Conservation (phyloP, 768 basidiomycete genomes). For the Mycena albidolilacea region DNA sequence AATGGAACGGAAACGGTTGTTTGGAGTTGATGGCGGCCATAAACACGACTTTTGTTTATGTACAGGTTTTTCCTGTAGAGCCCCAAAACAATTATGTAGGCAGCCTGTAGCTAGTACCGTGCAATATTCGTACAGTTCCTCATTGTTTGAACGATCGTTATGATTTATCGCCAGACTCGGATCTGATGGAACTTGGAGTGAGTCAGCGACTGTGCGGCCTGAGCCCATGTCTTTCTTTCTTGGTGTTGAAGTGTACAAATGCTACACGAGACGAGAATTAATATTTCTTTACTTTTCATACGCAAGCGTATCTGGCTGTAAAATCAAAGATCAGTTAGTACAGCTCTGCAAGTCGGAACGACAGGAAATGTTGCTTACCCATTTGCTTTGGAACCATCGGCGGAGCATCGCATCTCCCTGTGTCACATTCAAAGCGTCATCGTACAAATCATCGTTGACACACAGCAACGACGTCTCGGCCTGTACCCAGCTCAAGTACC, state of each 20-base stretch:
- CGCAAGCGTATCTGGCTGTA: constrained; percentile 17
- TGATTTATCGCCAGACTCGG: no score
- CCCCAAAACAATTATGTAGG: no score
- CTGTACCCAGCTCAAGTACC: constrained; percentile 40
- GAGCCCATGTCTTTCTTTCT: neutral
- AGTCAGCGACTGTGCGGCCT: no score
- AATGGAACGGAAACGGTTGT: no score
- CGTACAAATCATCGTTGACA: constrained; percentile 51
- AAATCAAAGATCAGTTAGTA: neutral
- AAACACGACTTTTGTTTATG: no score
- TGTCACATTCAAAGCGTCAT: constrained; percentile 27
- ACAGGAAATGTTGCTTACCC: constrained; percentile 2
- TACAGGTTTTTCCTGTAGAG: no score
- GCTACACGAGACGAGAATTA: neutral
- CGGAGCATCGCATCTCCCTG: constrained; percentile 29
- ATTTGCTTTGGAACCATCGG: constrained; percentile 18
- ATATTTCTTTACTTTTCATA: constrained; percentile 22
- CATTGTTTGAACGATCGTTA: no score
- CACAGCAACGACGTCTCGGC: constrained; percentile 48
- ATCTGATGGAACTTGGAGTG: no score
- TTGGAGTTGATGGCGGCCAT: no score
- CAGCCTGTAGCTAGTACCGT: no score
- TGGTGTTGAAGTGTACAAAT: neutral
- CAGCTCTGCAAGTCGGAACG: neutral
- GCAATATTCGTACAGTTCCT: no score